Base-by-base conservation (phyloP, 2,329 filamentous ascomycete species). In the Setomelanomma holmii region DNA sequence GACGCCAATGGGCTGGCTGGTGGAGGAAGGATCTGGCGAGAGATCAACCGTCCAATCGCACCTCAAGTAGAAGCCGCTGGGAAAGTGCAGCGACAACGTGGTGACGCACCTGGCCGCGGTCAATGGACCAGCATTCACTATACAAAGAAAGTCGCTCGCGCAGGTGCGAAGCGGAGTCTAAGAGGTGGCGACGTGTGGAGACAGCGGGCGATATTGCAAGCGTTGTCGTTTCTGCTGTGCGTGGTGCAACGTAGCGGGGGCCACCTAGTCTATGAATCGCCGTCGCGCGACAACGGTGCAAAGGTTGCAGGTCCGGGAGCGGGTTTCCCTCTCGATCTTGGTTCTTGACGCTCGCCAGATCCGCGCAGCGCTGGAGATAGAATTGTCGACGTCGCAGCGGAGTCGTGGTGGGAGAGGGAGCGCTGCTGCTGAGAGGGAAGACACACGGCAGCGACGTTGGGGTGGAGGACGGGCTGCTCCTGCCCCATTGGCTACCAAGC, bases 1-100 rank as follows among this genome's bases (percentile, higher is more conserved):
- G 74, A 76, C 72, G 73, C 73, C 72, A 72, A 69, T 62, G 51
- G 65, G 68, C 68, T 72, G 71, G 69, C 71, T 66, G 59, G 45
- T 40, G 55, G 62, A 60, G 55, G 65, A 63, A 60, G 53, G 60
- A 56, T 55, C 66, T 67, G 55, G 55, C 50, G 27, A 49, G 49
- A 50, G 63, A 68, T 73, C 62, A 66, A 63, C 65, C 64, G 50
- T 59, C 53, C 53, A 60, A 63, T 54, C 39, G 52, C 35, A 55
- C 46, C 24, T 43, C 51, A 30, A 52, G 58, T 44, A 56, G 56
- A 52, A 60, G 57, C 60, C 47, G 55, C 54, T 55, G 42, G 51
- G 51, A 12, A 34, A 17, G 34, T 20, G 10, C 23, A 36, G 23
- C 34, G 40, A 49, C 36, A 43, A 16, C 8, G 12, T n/a, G 24